Base-by-base conservation (phyloP, 352 stramenopile genomes). In the Pythium rhizo-oryzae region DNA sequence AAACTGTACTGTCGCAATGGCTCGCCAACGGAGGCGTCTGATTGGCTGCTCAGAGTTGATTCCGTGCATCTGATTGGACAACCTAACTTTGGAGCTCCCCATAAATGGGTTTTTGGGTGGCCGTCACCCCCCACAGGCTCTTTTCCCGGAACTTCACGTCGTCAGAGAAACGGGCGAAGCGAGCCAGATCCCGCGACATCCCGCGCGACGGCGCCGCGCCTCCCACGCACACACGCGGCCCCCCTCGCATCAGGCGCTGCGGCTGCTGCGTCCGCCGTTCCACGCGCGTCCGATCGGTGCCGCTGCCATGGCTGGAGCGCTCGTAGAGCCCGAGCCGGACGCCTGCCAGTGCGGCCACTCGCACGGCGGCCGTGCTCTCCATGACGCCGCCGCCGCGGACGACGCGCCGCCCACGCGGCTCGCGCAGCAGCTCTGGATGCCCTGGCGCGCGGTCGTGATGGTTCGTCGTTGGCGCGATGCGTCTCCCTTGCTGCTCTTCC, bases 391-490 rank as follows among this genome's bases (percentile, higher is more conserved):
- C 2, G 47, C 18, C 15, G 47, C 41, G 24, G 50, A 47, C 2
- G n/a, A 58, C 13, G 51, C 44, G 57, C 33, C 69, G 39, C 24
- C 62, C 1, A 35, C 53, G n/a, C 33, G 59, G 15, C 65, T 93
- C 18, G 85, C 81, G 30, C 61, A 82, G 52, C 80, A 94, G 72
- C 63, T 94, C 52, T 94, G 86, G 86, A 76, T 89, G 61, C 86
- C 86, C 21, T 94, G 73, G 69, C 81, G 82, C 3, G 54, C 90
- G 24, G 61, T 92, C 46, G 82, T 80, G 0, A 63, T 89, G 70
- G 85, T 93, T 70, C 21, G 63, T 59, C 7, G 15, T 19, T n/a
- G 12, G 9, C 9, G 15, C 28, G 49, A 33, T 13, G 49, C 30
- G 18, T 43, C 13, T 67, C 2, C 23, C 28, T 33, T 7, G 2